phyloP scores from a whole-genome alignment of 129 eudicot species.

The Cynara cardunculus region DNA sequence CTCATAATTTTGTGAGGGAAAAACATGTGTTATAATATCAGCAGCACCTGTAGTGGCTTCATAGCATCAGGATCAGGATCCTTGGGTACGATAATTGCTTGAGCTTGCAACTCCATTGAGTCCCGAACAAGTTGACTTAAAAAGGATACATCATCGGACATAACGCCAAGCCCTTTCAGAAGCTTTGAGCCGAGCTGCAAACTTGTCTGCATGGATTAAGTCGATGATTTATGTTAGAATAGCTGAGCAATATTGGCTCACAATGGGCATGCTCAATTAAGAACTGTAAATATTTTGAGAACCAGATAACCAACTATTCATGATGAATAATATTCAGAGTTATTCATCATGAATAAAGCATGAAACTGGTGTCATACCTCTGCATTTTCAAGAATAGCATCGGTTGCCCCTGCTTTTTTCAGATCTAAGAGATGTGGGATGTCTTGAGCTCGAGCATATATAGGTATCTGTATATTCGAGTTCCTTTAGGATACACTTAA shows the following conservation, averaged over 20 bases:
- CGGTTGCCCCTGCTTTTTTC: conserved; percentile 95
- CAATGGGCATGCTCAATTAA: not conserved
- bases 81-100: conserved; percentile 40
- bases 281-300: not conserved
- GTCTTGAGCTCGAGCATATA: conserved; percentile 91
- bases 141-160: conserved; percentile 88
- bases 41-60: conserved; percentile 86
- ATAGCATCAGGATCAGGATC: conserved; percentile 48
- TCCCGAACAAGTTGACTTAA: conserved; percentile 77
- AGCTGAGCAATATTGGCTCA: not conserved
- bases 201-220: conserved; percentile 61
- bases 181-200: conserved; percentile 97
- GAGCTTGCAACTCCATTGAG: conserved; percentile 95
- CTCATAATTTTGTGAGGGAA: not conserved
- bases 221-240: not conserved
- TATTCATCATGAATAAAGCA: not conserved
- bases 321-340: not conserved
- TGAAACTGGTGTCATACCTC: conserved; percentile 50
- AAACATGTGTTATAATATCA: too few species aligned
- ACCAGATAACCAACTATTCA: not conserved
- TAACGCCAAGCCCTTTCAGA: conserved; percentile 88
- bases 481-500: not conserved
- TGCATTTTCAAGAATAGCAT: conserved; percentile 91
- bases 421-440: conserved; percentile 78
- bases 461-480: conserved; percentile 54